Percentiles rank a stretch among this genome's conserved stretches.
These are phyloP conservation scores for Pythium sp. DNA, from an alignment of 352 stramenopile species.

Conservation along the genomic window DNA sequence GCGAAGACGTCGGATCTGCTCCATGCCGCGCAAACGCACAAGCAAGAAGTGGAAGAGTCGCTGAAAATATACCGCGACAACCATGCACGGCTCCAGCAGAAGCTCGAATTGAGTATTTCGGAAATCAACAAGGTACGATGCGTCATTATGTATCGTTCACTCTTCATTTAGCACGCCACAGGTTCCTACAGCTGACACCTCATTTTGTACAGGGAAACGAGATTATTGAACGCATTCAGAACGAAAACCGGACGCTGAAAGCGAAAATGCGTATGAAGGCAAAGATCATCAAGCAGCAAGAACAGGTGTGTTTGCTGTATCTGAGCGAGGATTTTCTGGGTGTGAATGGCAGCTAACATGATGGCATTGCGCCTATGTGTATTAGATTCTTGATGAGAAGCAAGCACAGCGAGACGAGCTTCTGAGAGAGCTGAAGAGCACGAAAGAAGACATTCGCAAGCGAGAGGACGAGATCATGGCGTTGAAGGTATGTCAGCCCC, in stretches of 20 bases:
- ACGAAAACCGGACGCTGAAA: conserved; percentile 72
- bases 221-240: conserved; percentile 88
- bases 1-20: conserved; percentile 71
- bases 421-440: conserved; percentile 53
- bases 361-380: conserved; percentile 4
- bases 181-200: neutral
- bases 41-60: conserved; percentile 84
- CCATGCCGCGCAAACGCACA: conserved; percentile 61
- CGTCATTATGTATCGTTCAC: neutral
- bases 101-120: conserved; percentile 85
- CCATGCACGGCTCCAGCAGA: conserved; percentile 78
- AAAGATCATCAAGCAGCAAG: conserved; percentile 89
- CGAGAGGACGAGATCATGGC: conserved; percentile 61
- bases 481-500: conserved; percentile 38
- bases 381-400: conserved; percentile 72
- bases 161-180: neutral
- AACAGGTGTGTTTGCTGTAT: conserved; percentile 38
- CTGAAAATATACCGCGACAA: conserved; percentile 88
- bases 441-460: conserved; percentile 68
- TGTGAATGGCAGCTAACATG: neutral
- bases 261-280: conserved; percentile 85
- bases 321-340: neutral
- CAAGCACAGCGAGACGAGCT: conserved; percentile 69
- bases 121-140: conserved; percentile 89
- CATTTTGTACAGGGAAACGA: conserved; percentile 66